Evolutionary conservation across 2,329 filamentous ascomycete species (phyloP), one percentile per base, ranked within the genome.

Genomic region (Atkinsonella hypoxylon): DNA sequence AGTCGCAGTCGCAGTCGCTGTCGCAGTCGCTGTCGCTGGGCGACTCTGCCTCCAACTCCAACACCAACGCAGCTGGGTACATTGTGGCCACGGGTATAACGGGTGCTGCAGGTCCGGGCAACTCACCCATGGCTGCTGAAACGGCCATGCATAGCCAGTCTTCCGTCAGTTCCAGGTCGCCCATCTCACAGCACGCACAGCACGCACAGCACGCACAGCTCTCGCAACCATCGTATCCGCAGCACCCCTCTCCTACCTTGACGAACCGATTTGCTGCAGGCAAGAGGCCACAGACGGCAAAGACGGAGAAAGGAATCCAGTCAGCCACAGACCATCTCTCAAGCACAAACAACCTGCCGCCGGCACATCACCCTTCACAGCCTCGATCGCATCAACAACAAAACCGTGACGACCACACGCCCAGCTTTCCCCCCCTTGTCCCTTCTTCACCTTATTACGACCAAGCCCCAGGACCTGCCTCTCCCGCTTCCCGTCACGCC

Each of bases 11-110:
- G 63, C 70, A 22, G 20, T 22, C n/a, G n/a, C n/a, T n/a, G n/a
- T n/a, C n/a, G n/a, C n/a, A n/a, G n/a, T n/a, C 77, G 67, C 72
- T 81, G 67, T 67, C 72, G 62, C 70, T 80, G 66, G 68, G 70
- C 60, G 70, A 70, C 55, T 58, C 65, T 56, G 64, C 59, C 55
- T 57, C 60, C 55, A 57, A 60, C 58, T 55, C 61, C 57, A 64
- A 65, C 56, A 57, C 54, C 54, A 54, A 55, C 53, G 58, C 60
- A 53, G 22, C 48, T 17, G 41, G 40, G n/a, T 12, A 18, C 17
- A 40, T n/a, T 20, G 32, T 30, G 31, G 45, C 45, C 43, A 44
- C 31, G 45, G 50, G 42, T 1, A 20, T 15, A 36, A 17, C 36
- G 30, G 39, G 43, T 36, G 43, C 42, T 30, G 31, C 32, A 43